Percentiles rank a stretch among this genome's conserved stretches.
phyloP scores from a whole-genome alignment of 2,329 filamentous ascomycete species.

The Fusarium dlaminii region DNA sequence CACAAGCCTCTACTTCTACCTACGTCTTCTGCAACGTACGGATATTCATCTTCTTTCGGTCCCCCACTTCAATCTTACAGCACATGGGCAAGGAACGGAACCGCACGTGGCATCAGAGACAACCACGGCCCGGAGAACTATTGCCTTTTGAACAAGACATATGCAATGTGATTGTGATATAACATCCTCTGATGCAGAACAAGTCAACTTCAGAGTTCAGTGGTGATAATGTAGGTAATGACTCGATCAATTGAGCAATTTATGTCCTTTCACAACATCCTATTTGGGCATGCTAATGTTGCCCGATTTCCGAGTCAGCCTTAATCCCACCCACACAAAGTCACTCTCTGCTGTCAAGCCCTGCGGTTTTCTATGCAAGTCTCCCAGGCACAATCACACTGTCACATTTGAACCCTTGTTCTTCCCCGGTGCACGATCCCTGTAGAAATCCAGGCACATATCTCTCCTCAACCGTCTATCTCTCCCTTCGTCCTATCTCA shows the following conservation, averaged over 20 bases:
- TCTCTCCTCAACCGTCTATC: not conserved
- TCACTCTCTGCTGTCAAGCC: slow-evolving; percentile 14
- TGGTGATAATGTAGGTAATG: not conserved
- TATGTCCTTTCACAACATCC: not conserved
- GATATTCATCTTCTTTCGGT: slow-evolving; percentile 13
- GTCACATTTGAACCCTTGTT: slow-evolving; percentile 30
- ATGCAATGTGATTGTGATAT: not conserved
- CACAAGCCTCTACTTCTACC: not conserved
- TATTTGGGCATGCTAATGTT: not conserved
- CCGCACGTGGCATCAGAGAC: slow-evolving; percentile 36
- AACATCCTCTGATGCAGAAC: not conserved
- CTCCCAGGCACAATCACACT: slow-evolving; percentile 32
- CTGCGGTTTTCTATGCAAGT: slow-evolving; percentile 25
- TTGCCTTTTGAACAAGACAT: slow-evolving; percentile 4
- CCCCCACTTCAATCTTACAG: slow-evolving; percentile 16
- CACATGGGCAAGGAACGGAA: slow-evolving; percentile 26
- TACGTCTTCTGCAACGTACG: no score
- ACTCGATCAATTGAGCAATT: slow-evolving; percentile 1
- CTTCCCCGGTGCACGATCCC: slow-evolving; percentile 25
- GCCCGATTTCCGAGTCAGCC: slow-evolving; percentile 26
- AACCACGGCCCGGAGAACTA: slow-evolving; percentile 9
- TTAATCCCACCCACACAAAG: slow-evolving; percentile 23
- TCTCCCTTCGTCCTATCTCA: not conserved
- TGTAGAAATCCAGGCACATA: not conserved
- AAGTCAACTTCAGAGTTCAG: not conserved